A percentile compares a stretch with the other conserved stretches of the same genome.
These are phyloP conservation scores for Hypoxylon fragiforme DNA, from an alignment of 495 filamentous ascomycete genomes.

Conservation along the genomic window DNA sequence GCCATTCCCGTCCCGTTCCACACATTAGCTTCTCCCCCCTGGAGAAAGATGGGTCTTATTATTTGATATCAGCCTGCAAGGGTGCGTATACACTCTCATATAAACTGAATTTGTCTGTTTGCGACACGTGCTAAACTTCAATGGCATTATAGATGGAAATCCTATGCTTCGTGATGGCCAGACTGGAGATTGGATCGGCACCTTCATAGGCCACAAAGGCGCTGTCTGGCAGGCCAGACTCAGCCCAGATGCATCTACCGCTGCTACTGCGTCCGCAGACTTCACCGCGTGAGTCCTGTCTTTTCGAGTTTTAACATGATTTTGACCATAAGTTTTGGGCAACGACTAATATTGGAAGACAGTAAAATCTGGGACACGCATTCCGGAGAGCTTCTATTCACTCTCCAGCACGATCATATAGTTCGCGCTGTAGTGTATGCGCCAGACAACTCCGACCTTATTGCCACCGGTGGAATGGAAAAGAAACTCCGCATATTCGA, in stretches of 20 bases:
- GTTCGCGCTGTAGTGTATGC: slow-evolving; percentile 92
- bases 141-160: slow-evolving; percentile 73
- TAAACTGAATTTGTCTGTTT: neutral
- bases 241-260: slow-evolving; percentile 82
- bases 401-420: slow-evolving; percentile 89
- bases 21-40: slow-evolving; percentile 92
- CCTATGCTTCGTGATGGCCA: slow-evolving; percentile 97
- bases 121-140: slow-evolving; percentile 12
- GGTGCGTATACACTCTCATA: slow-evolving; percentile 52
- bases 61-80: slow-evolving; percentile 97
- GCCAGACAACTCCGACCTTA: slow-evolving; percentile 71
- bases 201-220: slow-evolving; percentile 96
- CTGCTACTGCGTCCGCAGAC: slow-evolving; percentile 91
- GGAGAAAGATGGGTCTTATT: slow-evolving; percentile 81
- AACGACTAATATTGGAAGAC: slow-evolving; percentile 9
- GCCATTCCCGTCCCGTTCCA: slow-evolving; percentile 92
- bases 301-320: neutral
- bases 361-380: slow-evolving; percentile 97
- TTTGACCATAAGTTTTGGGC: neutral
- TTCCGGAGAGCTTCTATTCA: slow-evolving; percentile 85
- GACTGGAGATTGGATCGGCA: slow-evolving; percentile 98
- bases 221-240: slow-evolving; percentile 94
- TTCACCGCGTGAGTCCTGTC: slow-evolving; percentile 77
- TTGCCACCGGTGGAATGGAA: slow-evolving; percentile 90
- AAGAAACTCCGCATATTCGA: slow-evolving; percentile 97